Percentiles rank a stretch among this genome's conserved stretches.
These are phyloP conservation scores for Gracilaria vermiculophylla DNA, from an alignment of 23 red algal species.

Conservation along the genomic window DNA sequence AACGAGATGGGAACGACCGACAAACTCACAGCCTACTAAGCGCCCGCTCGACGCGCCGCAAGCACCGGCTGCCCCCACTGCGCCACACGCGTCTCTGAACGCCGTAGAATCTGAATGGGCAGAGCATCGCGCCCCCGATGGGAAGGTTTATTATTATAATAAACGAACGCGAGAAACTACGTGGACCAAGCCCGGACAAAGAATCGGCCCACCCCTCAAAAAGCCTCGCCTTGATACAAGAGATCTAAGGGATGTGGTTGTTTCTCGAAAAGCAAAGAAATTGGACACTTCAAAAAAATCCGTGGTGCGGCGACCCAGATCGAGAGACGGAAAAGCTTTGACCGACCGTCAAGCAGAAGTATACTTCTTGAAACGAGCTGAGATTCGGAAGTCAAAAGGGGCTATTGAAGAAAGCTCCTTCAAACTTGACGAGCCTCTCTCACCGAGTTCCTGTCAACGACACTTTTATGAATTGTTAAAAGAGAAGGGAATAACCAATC, in stretches of 20 bases:
- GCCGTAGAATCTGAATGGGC: slow-evolving; percentile 11
- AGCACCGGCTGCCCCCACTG: not conserved
- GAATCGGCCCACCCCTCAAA: not conserved
- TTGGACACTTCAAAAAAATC: not conserved
- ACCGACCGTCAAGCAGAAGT: slow-evolving; percentile 53
- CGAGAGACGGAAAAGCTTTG: slow-evolving; percentile 25
- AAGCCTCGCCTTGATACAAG: not conserved
- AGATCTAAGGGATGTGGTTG: slow-evolving; percentile 9
- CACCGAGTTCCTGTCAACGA: not conserved
- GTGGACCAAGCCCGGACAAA: slow-evolving; percentile 51
- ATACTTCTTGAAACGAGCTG: slow-evolving; percentile 61
- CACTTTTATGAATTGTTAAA: slow-evolving; percentile 36
- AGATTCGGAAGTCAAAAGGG: slow-evolving; percentile 9
- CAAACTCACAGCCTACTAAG: not conserved
- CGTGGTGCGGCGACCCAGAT: slow-evolving; percentile 22
- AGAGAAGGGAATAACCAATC: slow-evolving; percentile 28
- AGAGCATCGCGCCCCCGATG: slow-evolving; percentile 40
- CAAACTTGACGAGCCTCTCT: not conserved
- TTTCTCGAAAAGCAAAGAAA: not conserved
- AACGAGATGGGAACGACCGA: slow-evolving; percentile 63
- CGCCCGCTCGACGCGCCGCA: not conserved
- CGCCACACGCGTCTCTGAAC: not conserved
- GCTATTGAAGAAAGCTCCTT: not conserved
- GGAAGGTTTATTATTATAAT: slow-evolving; percentile 68
- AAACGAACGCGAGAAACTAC: slow-evolving; percentile 57